A percentile compares a stretch with the other conserved stretches of the same genome.
Conservation (phyloP, 768 basidiomycete genomes). For the Crucibulum laeve region DNA sequence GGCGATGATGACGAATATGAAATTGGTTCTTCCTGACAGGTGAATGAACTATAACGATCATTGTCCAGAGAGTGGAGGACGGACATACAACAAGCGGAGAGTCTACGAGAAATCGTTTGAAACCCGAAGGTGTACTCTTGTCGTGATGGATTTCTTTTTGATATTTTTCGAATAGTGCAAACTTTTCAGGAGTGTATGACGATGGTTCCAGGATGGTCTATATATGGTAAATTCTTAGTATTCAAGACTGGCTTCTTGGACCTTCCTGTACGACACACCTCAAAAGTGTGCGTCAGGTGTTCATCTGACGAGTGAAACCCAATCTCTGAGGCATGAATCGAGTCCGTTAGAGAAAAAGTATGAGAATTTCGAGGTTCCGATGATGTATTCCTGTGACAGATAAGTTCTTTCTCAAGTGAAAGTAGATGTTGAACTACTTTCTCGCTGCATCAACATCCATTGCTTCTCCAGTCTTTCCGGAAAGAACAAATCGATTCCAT, state of each 20-base stretch:
- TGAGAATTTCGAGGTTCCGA: slow-evolving; percentile 14
- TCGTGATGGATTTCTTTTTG: slow-evolving; percentile 80
- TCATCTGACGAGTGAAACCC: slow-evolving; percentile 20
- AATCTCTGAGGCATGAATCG: slow-evolving; percentile 56
- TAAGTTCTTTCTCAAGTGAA: background rate
- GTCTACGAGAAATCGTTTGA: slow-evolving; percentile 74
- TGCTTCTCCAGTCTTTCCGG: slow-evolving; percentile 31
- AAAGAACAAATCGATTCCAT: slow-evolving; percentile 68
- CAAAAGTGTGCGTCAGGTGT: slow-evolving; percentile 48
- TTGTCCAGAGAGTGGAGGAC: background rate
- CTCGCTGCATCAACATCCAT: slow-evolving; percentile 21
- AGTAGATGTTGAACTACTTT: slow-evolving; percentile 1
- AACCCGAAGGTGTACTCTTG: slow-evolving; percentile 39
- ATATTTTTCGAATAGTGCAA: slow-evolving; percentile 69
- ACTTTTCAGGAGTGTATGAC: slow-evolving; percentile 78
- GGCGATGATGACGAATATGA: slow-evolving; percentile 48
- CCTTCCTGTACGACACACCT: slow-evolving; percentile 35
- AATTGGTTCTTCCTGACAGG: slow-evolving; percentile 51
- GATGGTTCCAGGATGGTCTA: slow-evolving; percentile 78
- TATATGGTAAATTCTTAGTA: background rate
- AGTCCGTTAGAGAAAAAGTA: slow-evolving; percentile 37
- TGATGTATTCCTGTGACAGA: background rate
- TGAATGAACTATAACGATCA: background rate
- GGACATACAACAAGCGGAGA: slow-evolving; percentile 65
- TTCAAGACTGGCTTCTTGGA: slow-evolving; percentile 1